These are phyloP conservation scores for Ilex paraguariensis DNA, from an alignment of 305 asterid species.

Conservation along the genomic window DNA sequence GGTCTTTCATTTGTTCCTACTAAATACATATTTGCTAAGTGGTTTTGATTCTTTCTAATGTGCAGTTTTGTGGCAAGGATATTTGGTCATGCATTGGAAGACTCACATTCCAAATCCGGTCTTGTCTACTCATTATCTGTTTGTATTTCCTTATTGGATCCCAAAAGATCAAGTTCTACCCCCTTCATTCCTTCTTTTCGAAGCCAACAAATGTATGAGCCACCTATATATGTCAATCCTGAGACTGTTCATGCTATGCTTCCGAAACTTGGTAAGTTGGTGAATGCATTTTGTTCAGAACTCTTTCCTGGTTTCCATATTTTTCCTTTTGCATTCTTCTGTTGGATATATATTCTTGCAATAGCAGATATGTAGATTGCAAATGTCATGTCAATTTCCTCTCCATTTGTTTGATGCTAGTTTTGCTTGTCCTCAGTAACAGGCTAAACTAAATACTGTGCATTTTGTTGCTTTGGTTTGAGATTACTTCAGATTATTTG, in stretches of 20 bases:
- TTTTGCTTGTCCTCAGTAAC: too few species aligned
- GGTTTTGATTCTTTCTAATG: conserved; percentile 11
- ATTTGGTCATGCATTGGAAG: conserved; percentile 84
- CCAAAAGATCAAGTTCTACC: conserved; percentile 73
- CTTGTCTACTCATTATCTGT: conserved; percentile 84
- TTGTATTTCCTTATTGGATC: conserved; percentile 91
- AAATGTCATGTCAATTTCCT: too few species aligned
- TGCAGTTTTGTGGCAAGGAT: conserved; percentile 88
- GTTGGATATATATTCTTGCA: background rate
- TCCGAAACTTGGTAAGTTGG: conserved; percentile 73
- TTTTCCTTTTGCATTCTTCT: background rate
- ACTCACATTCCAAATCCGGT: conserved; percentile 71
- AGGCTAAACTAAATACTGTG: too few species aligned
- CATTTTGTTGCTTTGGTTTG: too few species aligned
- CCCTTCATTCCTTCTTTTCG: conserved; percentile 72
- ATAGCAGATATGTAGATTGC: too few species aligned
- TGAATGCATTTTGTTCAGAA: conserved; percentile 10
- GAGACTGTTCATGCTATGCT: conserved; percentile 94
- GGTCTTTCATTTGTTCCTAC: background rate
- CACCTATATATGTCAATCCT: conserved; percentile 59
- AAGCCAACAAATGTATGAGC: conserved; percentile 73
- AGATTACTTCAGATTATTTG: too few species aligned
- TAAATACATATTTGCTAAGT: conserved; percentile 8
- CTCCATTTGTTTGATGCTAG: too few species aligned
- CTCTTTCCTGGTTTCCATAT: conserved; percentile 6